These are phyloP conservation scores for Penicillium sp. DNA, from an alignment of 2,329 filamentous ascomycete genomes.

Conservation along the genomic window DNA sequence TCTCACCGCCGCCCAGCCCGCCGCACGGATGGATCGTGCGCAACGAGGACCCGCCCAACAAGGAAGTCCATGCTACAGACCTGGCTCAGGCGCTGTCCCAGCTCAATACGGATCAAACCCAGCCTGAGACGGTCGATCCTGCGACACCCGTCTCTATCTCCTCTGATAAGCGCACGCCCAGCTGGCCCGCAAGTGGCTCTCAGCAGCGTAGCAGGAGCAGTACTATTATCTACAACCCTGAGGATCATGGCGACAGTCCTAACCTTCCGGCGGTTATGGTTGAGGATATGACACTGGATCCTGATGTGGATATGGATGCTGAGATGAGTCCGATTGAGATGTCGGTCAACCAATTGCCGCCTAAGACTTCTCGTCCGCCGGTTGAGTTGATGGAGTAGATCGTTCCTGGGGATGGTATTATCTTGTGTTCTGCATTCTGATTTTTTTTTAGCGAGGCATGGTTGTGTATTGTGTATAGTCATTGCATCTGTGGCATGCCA, in stretches of 20 bases:
- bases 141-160: conserved; percentile 38
- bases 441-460: conserved; percentile 16
- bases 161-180: conserved; percentile 32
- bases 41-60: conserved; percentile 64
- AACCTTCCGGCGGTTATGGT: conserved; percentile 62
- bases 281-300: conserved; percentile 55
- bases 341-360: conserved; percentile 44
- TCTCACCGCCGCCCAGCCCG: conserved; percentile 61
- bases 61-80: conserved; percentile 63
- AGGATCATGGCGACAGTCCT: conserved; percentile 60
- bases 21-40: conserved; percentile 65
- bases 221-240: conserved; percentile 62
- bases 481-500: conserved; percentile 11
- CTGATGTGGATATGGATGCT: conserved; percentile 47
- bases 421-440: conserved; percentile 5
- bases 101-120: conserved; percentile 39
- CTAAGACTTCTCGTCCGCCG: conserved; percentile 55
- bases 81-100: conserved; percentile 56
- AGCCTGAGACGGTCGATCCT: conserved; percentile 23
- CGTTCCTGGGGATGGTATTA: not conserved
- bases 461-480: conserved; percentile 13
- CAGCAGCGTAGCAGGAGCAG: conserved; percentile 51
- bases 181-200: conserved; percentile 29
- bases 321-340: conserved; percentile 45
- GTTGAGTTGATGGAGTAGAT: conserved; percentile 54